These are phyloP conservation scores for Aegilops speltoides DNA, from an alignment of 176 grass and related monocot species.

Conservation along the genomic window DNA sequence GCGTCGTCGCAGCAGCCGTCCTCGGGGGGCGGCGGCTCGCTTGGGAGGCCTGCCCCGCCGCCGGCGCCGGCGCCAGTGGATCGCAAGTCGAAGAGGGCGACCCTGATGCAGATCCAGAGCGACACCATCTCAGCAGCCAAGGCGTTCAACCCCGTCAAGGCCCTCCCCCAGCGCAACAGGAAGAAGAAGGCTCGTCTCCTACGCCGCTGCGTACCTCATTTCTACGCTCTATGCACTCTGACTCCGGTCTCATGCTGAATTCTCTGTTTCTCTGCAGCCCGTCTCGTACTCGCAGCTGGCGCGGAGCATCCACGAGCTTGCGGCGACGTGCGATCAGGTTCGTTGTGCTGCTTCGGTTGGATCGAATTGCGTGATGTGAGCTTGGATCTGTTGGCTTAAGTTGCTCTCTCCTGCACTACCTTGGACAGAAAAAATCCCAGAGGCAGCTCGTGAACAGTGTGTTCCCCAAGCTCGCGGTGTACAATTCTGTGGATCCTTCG, in stretches of 20 bases:
- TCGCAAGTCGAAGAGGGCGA: slow-evolving; percentile 78
- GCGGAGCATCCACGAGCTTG: slow-evolving; percentile 95
- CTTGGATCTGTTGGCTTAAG: slow-evolving; percentile 46
- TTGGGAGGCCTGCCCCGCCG: slow-evolving; percentile 53
- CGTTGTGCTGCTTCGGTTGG: slow-evolving; percentile 19
- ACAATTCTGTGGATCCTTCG: slow-evolving; percentile 99
- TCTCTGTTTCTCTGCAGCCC: slow-evolving; percentile 55
- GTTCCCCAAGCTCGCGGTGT: slow-evolving; percentile 97
- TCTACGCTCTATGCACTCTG: neutral
- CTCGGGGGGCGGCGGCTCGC: slow-evolving; percentile 24
- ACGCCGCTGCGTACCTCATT: slow-evolving; percentile 10
- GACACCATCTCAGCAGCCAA: slow-evolving; percentile 93
- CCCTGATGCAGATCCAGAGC: slow-evolving; percentile 94
- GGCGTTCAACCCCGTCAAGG: slow-evolving; percentile 85
- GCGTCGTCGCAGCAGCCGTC: slow-evolving; percentile 42
- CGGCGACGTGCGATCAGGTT: slow-evolving; percentile 95
- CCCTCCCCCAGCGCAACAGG: slow-evolving; percentile 73
- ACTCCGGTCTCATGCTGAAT: slow-evolving; percentile 23
- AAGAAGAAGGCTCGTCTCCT: slow-evolving; percentile 70
- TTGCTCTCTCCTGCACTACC: slow-evolving; percentile 25
- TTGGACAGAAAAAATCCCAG: slow-evolving; percentile 93
- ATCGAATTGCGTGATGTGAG: slow-evolving; percentile 39
- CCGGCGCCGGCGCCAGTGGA: slow-evolving; percentile 44
- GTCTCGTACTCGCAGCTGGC: slow-evolving; percentile 96
- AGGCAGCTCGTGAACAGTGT: slow-evolving; percentile 87